Conservation (phyloP, 164 flowering plant species). For the Amborella trichopoda region DNA sequence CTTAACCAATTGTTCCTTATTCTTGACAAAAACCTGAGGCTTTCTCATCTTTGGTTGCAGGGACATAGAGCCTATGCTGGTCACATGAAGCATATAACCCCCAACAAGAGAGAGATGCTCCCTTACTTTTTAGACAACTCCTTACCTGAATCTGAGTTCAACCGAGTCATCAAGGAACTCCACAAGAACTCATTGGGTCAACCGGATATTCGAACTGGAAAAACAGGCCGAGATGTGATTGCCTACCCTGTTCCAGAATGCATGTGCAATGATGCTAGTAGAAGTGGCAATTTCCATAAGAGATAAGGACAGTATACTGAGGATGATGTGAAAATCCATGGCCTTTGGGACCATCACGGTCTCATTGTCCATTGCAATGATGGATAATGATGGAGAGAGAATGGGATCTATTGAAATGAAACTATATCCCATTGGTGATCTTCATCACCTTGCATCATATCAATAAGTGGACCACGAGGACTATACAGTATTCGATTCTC, state of each 20-base stretch:
- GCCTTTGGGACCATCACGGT: no score
- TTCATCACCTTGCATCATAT: no score
- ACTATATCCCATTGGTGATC: no score
- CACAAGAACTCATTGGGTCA: constrained; percentile 84
- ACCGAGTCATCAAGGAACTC: constrained; percentile 49
- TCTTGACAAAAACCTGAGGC: constrained; percentile 5
- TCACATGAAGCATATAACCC: constrained; percentile 84
- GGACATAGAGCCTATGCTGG: constrained; percentile 94
- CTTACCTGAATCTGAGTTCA: constrained; percentile 64
- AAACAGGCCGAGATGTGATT: constrained; percentile 77
- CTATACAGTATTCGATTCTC: no score
- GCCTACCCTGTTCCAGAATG: constrained; percentile 90
- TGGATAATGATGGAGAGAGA: no score
- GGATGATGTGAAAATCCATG: no score
- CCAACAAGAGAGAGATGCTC: constrained; percentile 92
- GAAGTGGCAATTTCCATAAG: no score
- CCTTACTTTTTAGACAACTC: constrained; percentile 62
- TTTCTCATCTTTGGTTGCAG: constrained; percentile 20
- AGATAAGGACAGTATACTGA: no score
- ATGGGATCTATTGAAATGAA: no score
- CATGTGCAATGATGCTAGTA: constrained; percentile 82
- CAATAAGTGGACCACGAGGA: no score
- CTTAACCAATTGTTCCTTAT: no score
- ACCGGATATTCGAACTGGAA: constrained; percentile 68
- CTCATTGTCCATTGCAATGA: no score